Evolutionary conservation across 176 grass and related monocot species (phyloP), one percentile per base, ranked within the genome.

Genomic region (Rhynchospora tenuis): DNA sequence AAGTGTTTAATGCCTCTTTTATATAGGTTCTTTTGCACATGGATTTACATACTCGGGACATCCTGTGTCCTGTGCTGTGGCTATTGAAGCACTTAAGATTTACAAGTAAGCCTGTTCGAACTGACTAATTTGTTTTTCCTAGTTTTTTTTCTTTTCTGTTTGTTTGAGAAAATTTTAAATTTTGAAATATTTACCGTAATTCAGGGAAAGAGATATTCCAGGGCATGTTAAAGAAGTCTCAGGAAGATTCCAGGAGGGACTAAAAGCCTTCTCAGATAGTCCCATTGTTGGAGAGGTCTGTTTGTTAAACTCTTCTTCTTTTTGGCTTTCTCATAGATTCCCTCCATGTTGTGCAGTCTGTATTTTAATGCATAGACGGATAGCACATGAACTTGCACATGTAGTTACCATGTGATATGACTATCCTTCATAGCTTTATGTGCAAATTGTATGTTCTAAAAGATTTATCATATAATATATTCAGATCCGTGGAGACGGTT

Each of bases 21-120:
- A 4, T 83, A 24, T 66, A 99, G 96, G 96, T 86, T 92, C 96
- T 55, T 99, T 99, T 92, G 22, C 93, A 85, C 93, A 99, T 88
- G 96, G 96, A 44, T 99, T 99, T 86, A 99, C 96, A 43, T 95
- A 95, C 74, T 99, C 96, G 0, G 93, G 96, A 2, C 96, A 99
- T 89, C 96, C 96, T 50, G 89, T 95, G 42, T 85, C 93, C 15
- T 99, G 96, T 79, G 91, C 93, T 68, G 96, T 99, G 4, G 93
- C 96, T 43, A 62, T 99, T 71, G 96, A 99, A 91, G 88, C 96
- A 27, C 67, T 99, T 76, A 95, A 93, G 80, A 86, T 99, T 82
- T 95, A 99, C 45, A 85, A 86, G 96, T 93, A 87, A 29, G 70
- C 10, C 56, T 3, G 23, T 64, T 0, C 71, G 70, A 64, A 64